Evolutionary conservation across 257 asterid genomes (phyloP).

Genomic region (Capsicum baccatum): DNA sequence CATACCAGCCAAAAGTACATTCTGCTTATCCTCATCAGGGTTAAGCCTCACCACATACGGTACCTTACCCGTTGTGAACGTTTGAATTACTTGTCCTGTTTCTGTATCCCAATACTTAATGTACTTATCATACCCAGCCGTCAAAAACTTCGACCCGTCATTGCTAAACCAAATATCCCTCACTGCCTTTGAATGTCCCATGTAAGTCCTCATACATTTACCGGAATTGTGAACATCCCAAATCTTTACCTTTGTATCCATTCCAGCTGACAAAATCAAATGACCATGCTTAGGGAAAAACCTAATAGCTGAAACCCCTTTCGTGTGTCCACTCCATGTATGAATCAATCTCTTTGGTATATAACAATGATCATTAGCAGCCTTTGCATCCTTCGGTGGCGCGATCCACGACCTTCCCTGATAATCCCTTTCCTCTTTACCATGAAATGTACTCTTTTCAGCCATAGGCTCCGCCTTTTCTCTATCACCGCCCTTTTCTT

Average conservation of each 20-base stretch:
- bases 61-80: slow-evolving; percentile 87
- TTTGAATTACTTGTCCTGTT: slow-evolving; percentile 94
- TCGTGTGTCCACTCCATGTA: slow-evolving; percentile 97
- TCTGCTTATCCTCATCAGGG: slow-evolving; percentile 99
- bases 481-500: slow-evolving; percentile 77
- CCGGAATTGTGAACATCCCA: slow-evolving; percentile 96
- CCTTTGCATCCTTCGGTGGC: slow-evolving; percentile 95
- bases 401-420: slow-evolving; percentile 99
- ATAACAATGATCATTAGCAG: slow-evolving; percentile 92
- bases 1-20: slow-evolving; percentile 94
- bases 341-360: slow-evolving; percentile 95
- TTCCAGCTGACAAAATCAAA: slow-evolving; percentile 91
- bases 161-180: slow-evolving; percentile 91
- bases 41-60: slow-evolving; percentile 96
- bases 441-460: slow-evolving; percentile 90
- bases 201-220: slow-evolving; percentile 95
- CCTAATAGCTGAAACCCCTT: slow-evolving; percentile 95
- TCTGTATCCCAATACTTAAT: slow-evolving; percentile 99
- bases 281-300: slow-evolving; percentile 95
- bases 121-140: slow-evolving; percentile 94
- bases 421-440: slow-evolving; percentile 93
- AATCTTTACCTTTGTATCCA: slow-evolving; percentile 95
- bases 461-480: slow-evolving; percentile 58
- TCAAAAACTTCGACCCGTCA: slow-evolving; percentile 88
- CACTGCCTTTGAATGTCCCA: slow-evolving; percentile 96